These are phyloP conservation scores for Gryganskiella cystojenkinii DNA, from an alignment of 192 early-diverging fungal species.

Conservation along the genomic window DNA sequence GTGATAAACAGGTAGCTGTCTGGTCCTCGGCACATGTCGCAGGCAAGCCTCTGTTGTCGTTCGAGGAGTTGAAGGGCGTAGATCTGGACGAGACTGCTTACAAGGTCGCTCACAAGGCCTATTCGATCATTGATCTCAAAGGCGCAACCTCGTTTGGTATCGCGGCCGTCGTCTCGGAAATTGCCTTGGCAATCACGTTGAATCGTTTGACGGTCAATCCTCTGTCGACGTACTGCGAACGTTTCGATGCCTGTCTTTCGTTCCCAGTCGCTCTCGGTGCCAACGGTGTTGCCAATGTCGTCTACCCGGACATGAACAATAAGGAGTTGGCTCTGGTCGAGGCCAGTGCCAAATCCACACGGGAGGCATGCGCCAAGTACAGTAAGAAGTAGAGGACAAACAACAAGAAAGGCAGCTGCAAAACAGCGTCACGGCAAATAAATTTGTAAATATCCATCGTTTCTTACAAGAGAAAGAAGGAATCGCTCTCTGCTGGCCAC, in stretches of 20 bases:
- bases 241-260: slow-evolving; percentile 72
- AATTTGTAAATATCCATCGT: too few relatives aligned
- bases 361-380: slow-evolving; percentile 64
- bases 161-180: slow-evolving; percentile 77
- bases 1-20: slow-evolving; percentile 86
- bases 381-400: slow-evolving; percentile 5
- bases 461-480: too few relatives aligned
- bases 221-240: slow-evolving; percentile 73
- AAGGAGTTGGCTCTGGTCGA: slow-evolving; percentile 70
- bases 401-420: neutral
- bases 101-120: slow-evolving; percentile 79
- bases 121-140: slow-evolving; percentile 87
- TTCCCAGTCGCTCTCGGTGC: slow-evolving; percentile 83
- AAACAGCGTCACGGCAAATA: too few relatives aligned
- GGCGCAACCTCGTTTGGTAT: slow-evolving; percentile 90
- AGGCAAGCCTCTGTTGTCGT: slow-evolving; percentile 71
- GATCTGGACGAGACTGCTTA: slow-evolving; percentile 65
- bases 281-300: slow-evolving; percentile 75
- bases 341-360: slow-evolving; percentile 63
- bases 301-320: slow-evolving; percentile 72
- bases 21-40: slow-evolving; percentile 82
- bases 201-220: slow-evolving; percentile 79
- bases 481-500: too few relatives aligned
- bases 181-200: slow-evolving; percentile 75
- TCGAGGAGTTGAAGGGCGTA: slow-evolving; percentile 68